phyloP scores from a whole-genome alignment of 495 filamentous ascomycete species.

The Neohortaea acidophila region DNA sequence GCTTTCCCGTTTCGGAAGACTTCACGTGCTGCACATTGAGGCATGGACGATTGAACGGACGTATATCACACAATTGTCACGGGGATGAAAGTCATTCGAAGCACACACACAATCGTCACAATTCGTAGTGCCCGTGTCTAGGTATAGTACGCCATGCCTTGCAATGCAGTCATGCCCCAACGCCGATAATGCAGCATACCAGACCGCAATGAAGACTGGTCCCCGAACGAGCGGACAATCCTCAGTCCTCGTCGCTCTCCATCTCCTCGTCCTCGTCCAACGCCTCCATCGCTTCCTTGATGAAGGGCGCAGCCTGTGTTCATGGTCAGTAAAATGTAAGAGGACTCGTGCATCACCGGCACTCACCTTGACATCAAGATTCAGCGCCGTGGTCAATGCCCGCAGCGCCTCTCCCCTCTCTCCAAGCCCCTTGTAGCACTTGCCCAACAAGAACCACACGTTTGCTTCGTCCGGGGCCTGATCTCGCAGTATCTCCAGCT shows the following conservation, averaged over 20 bases:
- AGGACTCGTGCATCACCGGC: slow-evolving; percentile 3
- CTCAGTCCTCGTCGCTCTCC: slow-evolving; percentile 12
- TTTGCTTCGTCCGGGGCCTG: slow-evolving; percentile 88
- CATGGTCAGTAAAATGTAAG: slow-evolving; percentile 1
- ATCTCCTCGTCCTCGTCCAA: slow-evolving; percentile 74
- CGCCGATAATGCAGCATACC: too few relatives aligned
- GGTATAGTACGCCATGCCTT: too few relatives aligned
- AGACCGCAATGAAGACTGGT: too few relatives aligned
- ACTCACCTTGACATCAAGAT: slow-evolving; percentile 86
- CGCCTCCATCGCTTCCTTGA: slow-evolving; percentile 84
- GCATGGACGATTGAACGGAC: too few relatives aligned
- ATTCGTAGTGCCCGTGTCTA: too few relatives aligned
- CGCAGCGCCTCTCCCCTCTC: slow-evolving; percentile 71
- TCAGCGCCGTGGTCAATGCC: slow-evolving; percentile 85
- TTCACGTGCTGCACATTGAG: too few relatives aligned
- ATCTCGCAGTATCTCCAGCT: slow-evolving; percentile 72
- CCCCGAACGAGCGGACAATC: too few relatives aligned
- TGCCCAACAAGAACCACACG: slow-evolving; percentile 84
- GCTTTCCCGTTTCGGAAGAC: neutral
- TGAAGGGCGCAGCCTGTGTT: slow-evolving; percentile 66
- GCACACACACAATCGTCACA: too few relatives aligned
- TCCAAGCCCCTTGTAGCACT: slow-evolving; percentile 63
- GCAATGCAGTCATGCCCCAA: too few relatives aligned
- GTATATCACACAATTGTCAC: too few relatives aligned
- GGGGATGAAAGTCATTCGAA: too few relatives aligned